These are phyloP conservation scores for Gypsophila paniculata DNA, from an alignment of 179 eudicot genomes.

Conservation along the genomic window DNA sequence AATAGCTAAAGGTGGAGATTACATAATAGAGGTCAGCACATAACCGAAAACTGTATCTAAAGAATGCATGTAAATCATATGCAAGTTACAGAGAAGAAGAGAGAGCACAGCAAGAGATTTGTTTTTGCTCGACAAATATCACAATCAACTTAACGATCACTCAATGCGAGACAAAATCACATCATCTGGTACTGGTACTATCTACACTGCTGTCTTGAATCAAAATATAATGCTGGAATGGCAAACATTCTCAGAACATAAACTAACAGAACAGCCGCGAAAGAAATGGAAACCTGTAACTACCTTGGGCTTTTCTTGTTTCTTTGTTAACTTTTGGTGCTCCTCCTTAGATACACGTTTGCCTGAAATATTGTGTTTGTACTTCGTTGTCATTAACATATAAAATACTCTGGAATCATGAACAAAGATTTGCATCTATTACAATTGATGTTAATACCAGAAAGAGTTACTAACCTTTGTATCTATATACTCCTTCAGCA, in stretches of 20 bases:
- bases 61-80: constrained; percentile 3
- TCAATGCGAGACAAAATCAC: neutral
- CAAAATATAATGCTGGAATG: neutral
- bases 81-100: constrained; percentile 5
- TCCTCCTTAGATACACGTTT: constrained; percentile 72
- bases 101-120: neutral
- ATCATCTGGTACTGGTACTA: neutral
- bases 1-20: neutral
- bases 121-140: neutral
- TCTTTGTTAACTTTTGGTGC: constrained; percentile 53
- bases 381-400: neutral
- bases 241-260: neutral
- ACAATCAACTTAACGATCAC: neutral
- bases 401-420: constrained; percentile 6
- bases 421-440: constrained; percentile 2
- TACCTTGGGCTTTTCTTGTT: constrained; percentile 91
- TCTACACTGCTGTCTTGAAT: neutral
- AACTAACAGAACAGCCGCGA: constrained; percentile 3
- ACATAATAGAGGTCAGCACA: neutral
- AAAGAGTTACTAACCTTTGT: constrained; percentile 45
- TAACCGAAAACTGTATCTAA: neutral
- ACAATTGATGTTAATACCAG: neutral
- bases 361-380: constrained; percentile 41
- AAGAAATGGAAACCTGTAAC: neutral
- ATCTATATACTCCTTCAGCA: constrained; percentile 72